Evolutionary conservation across 108 stramenopile species (phyloP).

Genomic region (Mediolabrus comicus): DNA sequence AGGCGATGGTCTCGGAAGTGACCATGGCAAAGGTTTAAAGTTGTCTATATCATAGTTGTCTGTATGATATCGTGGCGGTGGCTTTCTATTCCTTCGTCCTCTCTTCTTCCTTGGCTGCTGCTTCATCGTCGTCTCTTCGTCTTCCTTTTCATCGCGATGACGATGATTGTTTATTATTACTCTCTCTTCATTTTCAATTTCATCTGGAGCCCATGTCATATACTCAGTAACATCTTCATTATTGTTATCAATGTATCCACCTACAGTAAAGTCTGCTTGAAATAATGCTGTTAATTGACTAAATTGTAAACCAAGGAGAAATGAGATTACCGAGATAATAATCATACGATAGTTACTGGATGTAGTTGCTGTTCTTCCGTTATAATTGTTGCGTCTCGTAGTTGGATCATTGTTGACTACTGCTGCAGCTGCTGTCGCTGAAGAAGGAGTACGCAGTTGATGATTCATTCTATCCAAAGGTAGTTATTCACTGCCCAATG

Average conservation of each 20-base stretch:
- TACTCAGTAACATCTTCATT: neutral
- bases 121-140: neutral
- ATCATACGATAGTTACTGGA: neutral
- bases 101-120: neutral
- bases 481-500: no score
- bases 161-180: neutral
- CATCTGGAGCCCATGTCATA: conserved; percentile 18
- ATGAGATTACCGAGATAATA: conserved; percentile 4
- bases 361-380: no score
- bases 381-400: no score
- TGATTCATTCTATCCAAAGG: no score
- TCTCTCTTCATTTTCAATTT: neutral
- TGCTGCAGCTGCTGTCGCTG: no score
- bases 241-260: neutral
- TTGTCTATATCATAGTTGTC: conserved; percentile 4
- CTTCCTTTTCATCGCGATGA: no score
- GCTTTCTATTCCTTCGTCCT: neutral
- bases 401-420: no score
- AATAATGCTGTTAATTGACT: conserved; percentile 1
- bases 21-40: conserved; percentile 35
- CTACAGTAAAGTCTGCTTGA: neutral
- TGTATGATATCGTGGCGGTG: neutral
- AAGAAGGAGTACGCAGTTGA: no score
- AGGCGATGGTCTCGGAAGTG: conserved; percentile 24
- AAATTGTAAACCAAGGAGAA: conserved; percentile 28